These are phyloP conservation scores for Paramecium sexaurelia DNA, from an alignment of 73 alveolate species.

Conservation along the genomic window DNA sequence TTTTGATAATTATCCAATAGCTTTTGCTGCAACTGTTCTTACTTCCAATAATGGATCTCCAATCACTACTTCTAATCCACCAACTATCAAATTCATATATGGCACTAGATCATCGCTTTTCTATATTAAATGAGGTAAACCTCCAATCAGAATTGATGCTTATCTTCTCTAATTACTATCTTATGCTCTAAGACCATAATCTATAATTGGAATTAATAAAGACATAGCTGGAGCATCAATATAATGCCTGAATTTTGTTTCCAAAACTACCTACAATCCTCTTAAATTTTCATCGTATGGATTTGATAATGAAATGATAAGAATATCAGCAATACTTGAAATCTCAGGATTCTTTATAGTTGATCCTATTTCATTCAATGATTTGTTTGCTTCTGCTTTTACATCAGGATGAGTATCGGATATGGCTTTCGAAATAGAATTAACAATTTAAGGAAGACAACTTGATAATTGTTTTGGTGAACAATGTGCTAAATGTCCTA, in stretches of 20 bases:
- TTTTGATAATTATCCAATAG: conserved; percentile 75
- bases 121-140: conserved; percentile 73
- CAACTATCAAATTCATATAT: conserved; percentile 77
- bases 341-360: conserved; percentile 84
- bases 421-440: conserved; percentile 75
- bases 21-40: conserved; percentile 79
- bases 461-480: conserved; percentile 79
- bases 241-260: conserved; percentile 82
- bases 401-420: conserved; percentile 90
- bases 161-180: conserved; percentile 72
- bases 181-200: conserved; percentile 79
- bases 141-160: conserved; percentile 79
- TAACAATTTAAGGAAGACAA: conserved; percentile 80
- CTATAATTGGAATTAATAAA: conserved; percentile 81
- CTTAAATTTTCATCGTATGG: conserved; percentile 70
- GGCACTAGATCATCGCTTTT: conserved; percentile 83
- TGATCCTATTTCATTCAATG: conserved; percentile 81
- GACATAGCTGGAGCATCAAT: conserved; percentile 87
- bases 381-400: conserved; percentile 79
- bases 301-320: conserved; percentile 74
- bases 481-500: conserved; percentile 87
- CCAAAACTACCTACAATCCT: conserved; percentile 77
- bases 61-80: conserved; percentile 79
- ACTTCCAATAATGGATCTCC: conserved; percentile 80
- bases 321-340: conserved; percentile 72